These are phyloP conservation scores for Pestalotiopsis sp. DNA, from an alignment of 2,329 filamentous ascomycete species.

Conservation along the genomic window DNA sequence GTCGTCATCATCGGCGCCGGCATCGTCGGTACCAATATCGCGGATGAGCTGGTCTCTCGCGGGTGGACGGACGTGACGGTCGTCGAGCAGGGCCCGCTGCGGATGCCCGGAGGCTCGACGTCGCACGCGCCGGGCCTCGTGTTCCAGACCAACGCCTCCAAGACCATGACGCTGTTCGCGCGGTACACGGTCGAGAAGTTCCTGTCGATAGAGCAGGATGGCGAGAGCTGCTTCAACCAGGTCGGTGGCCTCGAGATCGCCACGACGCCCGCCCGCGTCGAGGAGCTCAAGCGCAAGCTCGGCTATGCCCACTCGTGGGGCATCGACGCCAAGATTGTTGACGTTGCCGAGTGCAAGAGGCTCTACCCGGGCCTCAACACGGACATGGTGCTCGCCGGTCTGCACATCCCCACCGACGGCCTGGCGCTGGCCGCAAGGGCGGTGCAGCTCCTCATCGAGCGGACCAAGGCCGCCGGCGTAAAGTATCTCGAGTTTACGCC, in stretches of 20 bases:
- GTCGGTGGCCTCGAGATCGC: slow-evolving; percentile 65
- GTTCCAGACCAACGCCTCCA: slow-evolving; percentile 62
- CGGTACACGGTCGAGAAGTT: slow-evolving; percentile 65
- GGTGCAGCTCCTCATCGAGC: slow-evolving; percentile 61
- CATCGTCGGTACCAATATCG: slow-evolving; percentile 65
- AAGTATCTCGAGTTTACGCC: slow-evolving; percentile 56
- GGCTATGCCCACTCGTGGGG: slow-evolving; percentile 65
- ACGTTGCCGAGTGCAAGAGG: slow-evolving; percentile 51
- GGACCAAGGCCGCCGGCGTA: slow-evolving; percentile 59
- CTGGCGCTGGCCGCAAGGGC: slow-evolving; percentile 63
- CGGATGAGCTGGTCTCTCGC: slow-evolving; percentile 62
- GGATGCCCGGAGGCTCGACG: slow-evolving; percentile 65
- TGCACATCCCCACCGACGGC: slow-evolving; percentile 63
- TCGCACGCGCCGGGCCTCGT: slow-evolving; percentile 67
- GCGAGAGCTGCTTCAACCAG: slow-evolving; percentile 57
- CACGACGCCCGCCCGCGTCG: slow-evolving; percentile 57
- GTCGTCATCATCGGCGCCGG: slow-evolving; percentile 65
- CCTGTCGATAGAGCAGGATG: slow-evolving; percentile 42
- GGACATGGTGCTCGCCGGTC: slow-evolving; percentile 55
- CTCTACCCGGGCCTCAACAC: slow-evolving; percentile 57
- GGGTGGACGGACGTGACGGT: slow-evolving; percentile 68
- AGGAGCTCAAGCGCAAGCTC: slow-evolving; percentile 64
- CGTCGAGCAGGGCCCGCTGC: slow-evolving; percentile 63
- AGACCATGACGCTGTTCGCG: slow-evolving; percentile 59
- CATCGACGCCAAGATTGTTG: slow-evolving; percentile 54